Percentiles rank a stretch among this genome's conserved stretches.
These are phyloP conservation scores for Onygena corvina DNA, from an alignment of 2,329 filamentous ascomycete species.

Conservation along the genomic window DNA sequence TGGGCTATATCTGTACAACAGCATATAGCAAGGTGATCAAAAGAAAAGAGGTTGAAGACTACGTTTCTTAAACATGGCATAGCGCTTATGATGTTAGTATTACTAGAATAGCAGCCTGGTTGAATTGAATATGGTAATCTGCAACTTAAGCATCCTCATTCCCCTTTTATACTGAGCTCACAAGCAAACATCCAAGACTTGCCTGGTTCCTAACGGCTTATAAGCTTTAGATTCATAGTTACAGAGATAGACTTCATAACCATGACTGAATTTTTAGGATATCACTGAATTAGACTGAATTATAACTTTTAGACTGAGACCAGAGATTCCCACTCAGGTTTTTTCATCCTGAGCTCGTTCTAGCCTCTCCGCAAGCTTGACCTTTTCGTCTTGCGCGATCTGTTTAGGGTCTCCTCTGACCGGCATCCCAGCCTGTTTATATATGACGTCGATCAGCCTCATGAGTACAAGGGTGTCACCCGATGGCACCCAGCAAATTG, in stretches of 20 bases:
- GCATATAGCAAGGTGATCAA: too few species aligned
- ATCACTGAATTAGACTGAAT: neutral
- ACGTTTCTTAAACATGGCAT: too few species aligned
- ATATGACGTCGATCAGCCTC: conserved; percentile 14
- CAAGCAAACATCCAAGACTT: too few species aligned
- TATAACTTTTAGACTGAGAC: neutral
- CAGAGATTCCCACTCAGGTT: neutral
- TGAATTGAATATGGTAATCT: neutral
- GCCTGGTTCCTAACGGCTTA: too few species aligned
- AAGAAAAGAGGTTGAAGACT: too few species aligned
- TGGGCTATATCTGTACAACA: too few species aligned
- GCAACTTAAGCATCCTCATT: too few species aligned
- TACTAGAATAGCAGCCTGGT: neutral
- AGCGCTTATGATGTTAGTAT: neutral
- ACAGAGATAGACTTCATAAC: neutral
- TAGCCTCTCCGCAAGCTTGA: neutral
- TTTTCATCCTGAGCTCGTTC: neutral
- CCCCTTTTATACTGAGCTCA: too few species aligned
- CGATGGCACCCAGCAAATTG: conserved; percentile 12
- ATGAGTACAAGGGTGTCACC: conserved; percentile 13
- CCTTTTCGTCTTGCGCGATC: conserved; percentile 1
- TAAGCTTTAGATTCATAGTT: too few species aligned
- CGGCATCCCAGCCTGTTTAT: conserved; percentile 12
- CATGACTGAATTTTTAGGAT: neutral
- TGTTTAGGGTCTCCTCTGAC: conserved; percentile 1